Conservation (phyloP, 1,284 basidiomycete species). For the Cutaneotrichosporon cutaneum region DNA sequence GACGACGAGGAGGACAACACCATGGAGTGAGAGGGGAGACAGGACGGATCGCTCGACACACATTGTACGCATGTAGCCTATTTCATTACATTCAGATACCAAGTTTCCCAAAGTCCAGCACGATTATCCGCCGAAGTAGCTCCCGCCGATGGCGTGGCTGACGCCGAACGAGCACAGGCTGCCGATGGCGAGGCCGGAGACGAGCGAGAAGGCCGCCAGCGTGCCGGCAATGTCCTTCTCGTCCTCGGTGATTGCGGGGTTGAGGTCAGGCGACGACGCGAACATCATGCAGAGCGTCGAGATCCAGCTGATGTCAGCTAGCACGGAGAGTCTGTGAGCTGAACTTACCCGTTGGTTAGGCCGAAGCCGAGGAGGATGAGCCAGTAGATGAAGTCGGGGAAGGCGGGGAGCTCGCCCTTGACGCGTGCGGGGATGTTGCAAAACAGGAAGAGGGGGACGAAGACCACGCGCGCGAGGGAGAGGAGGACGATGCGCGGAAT, state of each 20-base stretch:
- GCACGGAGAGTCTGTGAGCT: accelerated
- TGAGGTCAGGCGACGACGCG: conserved; percentile 47
- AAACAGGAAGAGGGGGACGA: conserved; percentile 77
- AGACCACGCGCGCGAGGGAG: conserved; percentile 66
- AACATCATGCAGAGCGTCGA: conserved; percentile 50
- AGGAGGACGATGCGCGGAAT: conserved; percentile 43
- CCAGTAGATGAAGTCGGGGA: conserved; percentile 73
- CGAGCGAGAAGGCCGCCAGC: conserved; percentile 72
- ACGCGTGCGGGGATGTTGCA: conserved; percentile 61
- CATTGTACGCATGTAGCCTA: conserved; percentile 25
- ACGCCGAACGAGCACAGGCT: conserved; percentile 77
- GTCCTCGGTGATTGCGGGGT: conserved; percentile 53
- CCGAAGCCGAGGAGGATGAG: conserved; percentile 69
- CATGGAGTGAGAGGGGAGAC: conserved; percentile 16
- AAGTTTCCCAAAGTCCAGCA: background rate
- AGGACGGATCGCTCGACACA: background rate
- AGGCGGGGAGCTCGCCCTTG: conserved; percentile 57
- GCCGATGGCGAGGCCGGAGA: conserved; percentile 70
- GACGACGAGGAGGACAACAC: conserved; percentile 39
- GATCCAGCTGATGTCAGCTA: conserved; percentile 39
- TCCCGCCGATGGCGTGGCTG: conserved; percentile 35
- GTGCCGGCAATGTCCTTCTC: conserved; percentile 82
- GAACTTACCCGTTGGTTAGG: conserved; percentile 68
- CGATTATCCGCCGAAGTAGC: conserved; percentile 25
- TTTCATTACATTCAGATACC: conserved; percentile 13